Base-by-base conservation (phyloP, 1,139 yeast species). In the Zygosaccharomyces sapae region DNA sequence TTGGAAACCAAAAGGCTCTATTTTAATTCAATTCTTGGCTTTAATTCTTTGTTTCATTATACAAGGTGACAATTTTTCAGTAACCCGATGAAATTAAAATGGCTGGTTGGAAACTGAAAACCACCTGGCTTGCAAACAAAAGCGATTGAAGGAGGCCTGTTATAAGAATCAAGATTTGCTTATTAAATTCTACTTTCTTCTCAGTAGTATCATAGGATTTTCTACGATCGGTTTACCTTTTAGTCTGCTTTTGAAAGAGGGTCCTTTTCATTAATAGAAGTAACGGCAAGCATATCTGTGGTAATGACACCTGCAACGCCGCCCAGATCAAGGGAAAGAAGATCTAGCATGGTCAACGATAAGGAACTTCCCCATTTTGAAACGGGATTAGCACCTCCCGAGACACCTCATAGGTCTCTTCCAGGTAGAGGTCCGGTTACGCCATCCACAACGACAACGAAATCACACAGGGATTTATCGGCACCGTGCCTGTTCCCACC, bases 251-350 rank as follows among this genome's bases (percentile, higher is more conserved):
- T 13, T 10, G 20, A 31, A 31, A 13, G 5, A 8, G 3, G 27
- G 27, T 24, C 3, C 27, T 24, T 16, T n/a, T n/a, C n/a, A n/a
- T 2, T 16, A 16, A 2, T 16, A 16, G 2, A 2, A 16, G 16
- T 16, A 16, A 16, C 16, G 9, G 31, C 9, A 8, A 13, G 7
- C 12, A 16, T 16, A 16, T 22, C 20, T 12, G 34, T 13, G 12
- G 44, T 10, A 12, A 56, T 57, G 61, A 51, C 58, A 25, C 65
- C 66, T 9, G 56, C 65, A 16, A 61, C 66, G 8, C 66, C 66
- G 29, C 66, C 67, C n/a, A 51, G 61, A 40, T 60, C 66, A 1
- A 55, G 65, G 38, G 52, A 50, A 29, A 48, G 48, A 24, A 44
- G 45, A 36, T 35, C 33, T 25, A 40, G 39, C 5, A 34, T 44